Conservation (phyloP, 1,284 basidiomycete genomes). For the Athelia psychrophila region DNA sequence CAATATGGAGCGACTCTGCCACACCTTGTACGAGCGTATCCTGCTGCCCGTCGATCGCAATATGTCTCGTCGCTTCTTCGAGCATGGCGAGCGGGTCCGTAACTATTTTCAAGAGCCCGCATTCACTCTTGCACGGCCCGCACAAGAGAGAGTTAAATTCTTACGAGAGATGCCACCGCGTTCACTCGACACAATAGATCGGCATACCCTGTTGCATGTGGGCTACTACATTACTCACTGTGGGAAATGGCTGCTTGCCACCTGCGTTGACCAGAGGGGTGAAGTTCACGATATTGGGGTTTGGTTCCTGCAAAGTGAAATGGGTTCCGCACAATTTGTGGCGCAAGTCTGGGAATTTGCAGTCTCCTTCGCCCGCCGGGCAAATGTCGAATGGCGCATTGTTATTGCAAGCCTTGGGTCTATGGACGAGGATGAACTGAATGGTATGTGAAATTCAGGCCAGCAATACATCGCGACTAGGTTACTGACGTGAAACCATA, state of each 20-base stretch:
- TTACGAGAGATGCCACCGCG: constrained; percentile 39
- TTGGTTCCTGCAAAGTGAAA: constrained; percentile 54
- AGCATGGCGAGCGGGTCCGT: constrained; percentile 35
- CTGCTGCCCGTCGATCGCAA: constrained; percentile 55
- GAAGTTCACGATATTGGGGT: constrained; percentile 66
- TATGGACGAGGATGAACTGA: constrained; percentile 57
- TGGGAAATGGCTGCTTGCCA: constrained; percentile 71
- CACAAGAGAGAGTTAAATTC: constrained; percentile 42
- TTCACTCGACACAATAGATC: constrained; percentile 65
- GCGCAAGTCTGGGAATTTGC: constrained; percentile 68
- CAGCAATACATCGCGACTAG: constrained; percentile 1
- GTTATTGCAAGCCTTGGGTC: constrained; percentile 65
- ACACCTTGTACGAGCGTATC: constrained; percentile 70
- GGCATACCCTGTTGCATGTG: constrained; percentile 71
- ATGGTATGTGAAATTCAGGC: constrained; percentile 50
- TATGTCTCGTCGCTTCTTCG: constrained; percentile 51
- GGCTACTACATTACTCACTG: constrained; percentile 65
- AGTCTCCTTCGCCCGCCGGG: constrained; percentile 52
- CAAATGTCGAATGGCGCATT: constrained; percentile 77
- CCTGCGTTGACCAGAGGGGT: constrained; percentile 75
- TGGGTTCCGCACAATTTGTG: constrained; percentile 41
- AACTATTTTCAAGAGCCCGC: constrained; percentile 61
- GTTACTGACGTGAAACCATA: constrained; percentile 25
- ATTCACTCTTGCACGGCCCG: constrained; percentile 56
- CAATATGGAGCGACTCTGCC: constrained; percentile 47